These are phyloP conservation scores for Yarrowia deformans DNA, from an alignment of 805 yeast species.

Conservation along the genomic window DNA sequence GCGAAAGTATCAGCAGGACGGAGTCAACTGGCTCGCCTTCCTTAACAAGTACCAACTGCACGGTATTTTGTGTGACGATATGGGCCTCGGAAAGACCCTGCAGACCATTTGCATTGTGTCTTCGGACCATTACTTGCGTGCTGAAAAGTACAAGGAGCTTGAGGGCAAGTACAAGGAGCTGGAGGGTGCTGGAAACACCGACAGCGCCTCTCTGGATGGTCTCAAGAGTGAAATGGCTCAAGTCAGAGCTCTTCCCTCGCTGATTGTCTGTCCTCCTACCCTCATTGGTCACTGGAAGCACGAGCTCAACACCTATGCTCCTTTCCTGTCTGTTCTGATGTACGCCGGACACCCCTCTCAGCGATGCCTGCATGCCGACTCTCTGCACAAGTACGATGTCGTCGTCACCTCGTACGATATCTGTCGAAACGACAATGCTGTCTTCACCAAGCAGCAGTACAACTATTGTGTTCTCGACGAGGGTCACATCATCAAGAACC, in stretches of 20 bases:
- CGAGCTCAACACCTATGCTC: conserved; percentile 88
- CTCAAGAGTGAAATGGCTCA: conserved; percentile 67
- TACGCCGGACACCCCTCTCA: conserved; percentile 92
- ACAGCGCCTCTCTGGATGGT: conserved; percentile 7
- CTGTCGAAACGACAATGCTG: conserved; percentile 85
- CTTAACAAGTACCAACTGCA: conserved; percentile 93
- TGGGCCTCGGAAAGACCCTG: conserved; percentile 97
- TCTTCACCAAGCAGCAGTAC: conserved; percentile 66
- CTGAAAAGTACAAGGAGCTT: conserved; percentile 60
- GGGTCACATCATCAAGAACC: conserved; percentile 96
- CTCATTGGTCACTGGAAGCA: conserved; percentile 99
- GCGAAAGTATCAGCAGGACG: conserved; percentile 96
- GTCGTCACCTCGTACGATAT: conserved; percentile 96
- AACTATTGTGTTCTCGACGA: conserved; percentile 97
- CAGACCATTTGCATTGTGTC: conserved; percentile 98
- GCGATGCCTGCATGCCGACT: conserved; percentile 63
- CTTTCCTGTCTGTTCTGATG: conserved; percentile 79
- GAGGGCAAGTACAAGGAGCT: conserved; percentile 25
- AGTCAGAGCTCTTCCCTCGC: conserved; percentile 76
- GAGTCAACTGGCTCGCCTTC: conserved; percentile 97
- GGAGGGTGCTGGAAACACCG: conserved; percentile 17
- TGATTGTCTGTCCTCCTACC: conserved; percentile 95
- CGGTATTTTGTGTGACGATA: conserved; percentile 98
- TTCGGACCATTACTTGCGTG: conserved; percentile 89
- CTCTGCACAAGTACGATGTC: conserved; percentile 70